Evolutionary conservation across 2,329 filamentous ascomycete genomes (phyloP).

Genomic region (Clonostachys rosea): DNA sequence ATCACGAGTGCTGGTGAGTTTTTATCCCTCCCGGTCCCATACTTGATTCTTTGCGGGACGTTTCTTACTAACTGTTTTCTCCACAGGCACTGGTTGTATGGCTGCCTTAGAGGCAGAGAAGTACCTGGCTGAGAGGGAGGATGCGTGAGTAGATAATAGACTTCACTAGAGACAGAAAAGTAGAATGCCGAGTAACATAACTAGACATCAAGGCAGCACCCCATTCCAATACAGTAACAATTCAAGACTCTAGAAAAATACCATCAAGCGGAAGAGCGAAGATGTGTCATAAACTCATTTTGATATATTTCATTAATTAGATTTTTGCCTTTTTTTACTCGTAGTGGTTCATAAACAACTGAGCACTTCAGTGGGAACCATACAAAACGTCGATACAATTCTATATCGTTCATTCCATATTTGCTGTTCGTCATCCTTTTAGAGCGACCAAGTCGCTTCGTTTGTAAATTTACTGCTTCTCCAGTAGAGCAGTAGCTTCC

Average conservation of each 20-base stretch:
- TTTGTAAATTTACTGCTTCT: conserved; percentile 14
- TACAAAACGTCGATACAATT: neutral
- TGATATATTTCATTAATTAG: too few species aligned
- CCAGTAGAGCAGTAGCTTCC: conserved; percentile 44
- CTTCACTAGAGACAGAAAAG: neutral
- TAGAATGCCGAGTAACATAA: neutral
- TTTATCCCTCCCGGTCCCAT: neutral
- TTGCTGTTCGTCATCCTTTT: neutral
- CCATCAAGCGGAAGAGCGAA: too few species aligned
- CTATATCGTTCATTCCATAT: neutral
- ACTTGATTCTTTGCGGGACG: neutral
- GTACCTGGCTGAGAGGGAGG: conserved; percentile 75
- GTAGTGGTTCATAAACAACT: too few species aligned
- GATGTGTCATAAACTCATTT: too few species aligned
- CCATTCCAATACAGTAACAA: too few species aligned
- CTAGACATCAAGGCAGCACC: too few species aligned
- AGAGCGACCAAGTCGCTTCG: neutral
- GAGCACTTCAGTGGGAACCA: too few species aligned
- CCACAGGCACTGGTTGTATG: conserved; percentile 81
- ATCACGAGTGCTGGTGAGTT: conserved; percentile 90
- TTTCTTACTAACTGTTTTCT: neutral
- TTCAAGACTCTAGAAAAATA: too few species aligned
- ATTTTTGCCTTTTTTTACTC: too few species aligned
- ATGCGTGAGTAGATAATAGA: conserved; percentile 5
- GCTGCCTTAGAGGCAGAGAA: conserved; percentile 96